Base-by-base conservation (phyloP, 1,139 yeast species). In the Scheffersomyces insectosa region DNA sequence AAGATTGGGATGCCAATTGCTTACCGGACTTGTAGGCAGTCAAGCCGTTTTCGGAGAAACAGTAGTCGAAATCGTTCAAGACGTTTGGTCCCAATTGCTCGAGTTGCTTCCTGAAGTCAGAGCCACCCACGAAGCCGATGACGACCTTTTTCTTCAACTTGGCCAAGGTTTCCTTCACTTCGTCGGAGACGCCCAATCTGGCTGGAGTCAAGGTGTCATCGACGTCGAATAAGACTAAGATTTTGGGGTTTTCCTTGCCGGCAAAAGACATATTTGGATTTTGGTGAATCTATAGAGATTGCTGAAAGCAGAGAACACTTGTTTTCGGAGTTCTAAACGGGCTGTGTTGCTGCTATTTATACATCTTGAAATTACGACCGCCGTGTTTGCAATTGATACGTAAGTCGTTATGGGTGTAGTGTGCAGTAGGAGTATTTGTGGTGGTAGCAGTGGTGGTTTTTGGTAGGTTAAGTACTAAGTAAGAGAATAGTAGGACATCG, bases 201-300 rank as follows among this genome's bases (percentile, higher is more conserved):
- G 99, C 98, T 54, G 98, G 99, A 38, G 99, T 93, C 68, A 93
- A 80, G 46, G 99, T 93, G 55, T 98, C 99, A 65, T 93, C 99
- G 55, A 93, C 99, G 63, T 93, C 99, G 71, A 93, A 93, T 51
- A 93, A 82, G 54, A 89, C 96, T 60, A 86, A 69, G 50, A 79
- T 75, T 56, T 78, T 75, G 52, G 84, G 83, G 54, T 70, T 66
- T 70, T 77, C 80, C 65, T 74, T 79, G 55, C 68, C 63, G 36
- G 79, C 49, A 55, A 80, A 80, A 39, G 83, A 75, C 83, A 79
- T 79, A 34, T 7, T 59, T 14, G 10, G 15, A 32, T 15, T 25
- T 33, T n/a, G 38, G 25, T n/a, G 30, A 15, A 23, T 27, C 52
- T 38, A 14, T 30, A 32, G 28, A 29, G 20, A 41, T 39, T 28